A percentile compares a stretch with the other conserved stretches of the same genome.
phyloP scores from a whole-genome alignment of 2,329 filamentous ascomycete species.

The Trichoderma simmonsii region DNA sequence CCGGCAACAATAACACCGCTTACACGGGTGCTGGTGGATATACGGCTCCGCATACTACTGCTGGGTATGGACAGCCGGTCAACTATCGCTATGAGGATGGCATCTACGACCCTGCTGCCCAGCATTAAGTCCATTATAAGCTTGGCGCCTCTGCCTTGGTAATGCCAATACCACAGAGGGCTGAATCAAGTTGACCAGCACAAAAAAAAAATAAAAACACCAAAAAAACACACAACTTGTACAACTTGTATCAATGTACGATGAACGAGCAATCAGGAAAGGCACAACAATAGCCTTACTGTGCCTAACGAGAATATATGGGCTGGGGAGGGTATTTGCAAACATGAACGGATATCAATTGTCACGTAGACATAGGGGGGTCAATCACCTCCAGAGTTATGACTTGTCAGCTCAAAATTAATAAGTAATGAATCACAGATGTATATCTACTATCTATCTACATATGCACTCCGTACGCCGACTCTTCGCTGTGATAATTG shows the following conservation, averaged over 20 bases:
- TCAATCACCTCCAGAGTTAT: not conserved
- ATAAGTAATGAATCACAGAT: conserved; percentile 10
- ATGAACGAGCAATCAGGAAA: not conserved
- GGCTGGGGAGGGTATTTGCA: not conserved
- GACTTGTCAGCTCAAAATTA: conserved; percentile 6
- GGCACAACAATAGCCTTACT: not conserved
- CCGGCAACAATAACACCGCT: not conserved
- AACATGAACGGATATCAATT: not conserved
- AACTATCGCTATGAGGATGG: conserved; percentile 39
- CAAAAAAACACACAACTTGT: not conserved
- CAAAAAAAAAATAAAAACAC: not conserved
- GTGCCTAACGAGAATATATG: not conserved
- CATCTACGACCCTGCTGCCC: conserved; percentile 32
- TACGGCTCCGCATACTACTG: conserved; percentile 3
- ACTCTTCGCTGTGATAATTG: not conserved
- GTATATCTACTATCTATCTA: not conserved
- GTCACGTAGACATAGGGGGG: not conserved
- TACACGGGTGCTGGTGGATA: conserved; percentile 11
- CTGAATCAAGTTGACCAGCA: not conserved
- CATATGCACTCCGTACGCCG: not conserved
- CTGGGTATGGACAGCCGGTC: conserved; percentile 19
- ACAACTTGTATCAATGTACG: not conserved
- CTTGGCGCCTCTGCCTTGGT: not conserved
- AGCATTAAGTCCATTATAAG: not conserved
- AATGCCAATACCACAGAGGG: not conserved